Evolutionary conservation across 2,329 filamentous ascomycete species (phyloP), one percentile per base, ranked within the genome.

Genomic region (Fusarium poae): DNA sequence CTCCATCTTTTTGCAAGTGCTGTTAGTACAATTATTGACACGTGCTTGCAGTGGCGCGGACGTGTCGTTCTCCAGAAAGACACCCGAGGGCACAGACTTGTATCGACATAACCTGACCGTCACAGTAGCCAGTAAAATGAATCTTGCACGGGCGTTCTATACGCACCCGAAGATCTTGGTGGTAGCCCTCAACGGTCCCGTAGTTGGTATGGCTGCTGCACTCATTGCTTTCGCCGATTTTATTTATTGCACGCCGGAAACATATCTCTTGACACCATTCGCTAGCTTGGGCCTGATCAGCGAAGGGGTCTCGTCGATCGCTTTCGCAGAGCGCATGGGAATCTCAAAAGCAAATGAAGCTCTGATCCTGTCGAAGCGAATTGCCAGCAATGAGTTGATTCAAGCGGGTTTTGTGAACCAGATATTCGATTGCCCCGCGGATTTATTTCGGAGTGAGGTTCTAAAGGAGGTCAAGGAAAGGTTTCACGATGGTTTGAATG

Each of bases 151-250:
- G 0, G 54, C 54, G 0, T 57, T 57, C 11, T 34, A 25, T 35
- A 42, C 54, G 25, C 56, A 52, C 9, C 46, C 56, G 15, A 52
- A 52, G 27, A 32, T 53, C 42, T 18, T 58, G 7, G 56, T 53
- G 0, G 23, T 44, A 7, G 39, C 48, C 2, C 49, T 58, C 6
- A 58, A 53, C 3, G 56, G 54, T 2, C 54, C 54, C 3, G 54
- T 49, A 8, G 45, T 57, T 10, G 54, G 54, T 13, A 32, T 57
- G 54, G 30, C 54, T 25, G 54, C 54, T 16, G 44, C 45, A 4
- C 29, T 57, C 13, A 35, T 49, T 2, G 53, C 42, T 13, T 39
- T 48, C 6, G 53, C 42, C 5, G 53, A 56, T 39, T 56, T 56
- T 3, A 49, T 56, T 6, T 56, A 56, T 9, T 56, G 42, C 6